phyloP scores from a whole-genome alignment of 2,329 filamentous ascomycete species.

The Byssoonygena ceratinophila region DNA sequence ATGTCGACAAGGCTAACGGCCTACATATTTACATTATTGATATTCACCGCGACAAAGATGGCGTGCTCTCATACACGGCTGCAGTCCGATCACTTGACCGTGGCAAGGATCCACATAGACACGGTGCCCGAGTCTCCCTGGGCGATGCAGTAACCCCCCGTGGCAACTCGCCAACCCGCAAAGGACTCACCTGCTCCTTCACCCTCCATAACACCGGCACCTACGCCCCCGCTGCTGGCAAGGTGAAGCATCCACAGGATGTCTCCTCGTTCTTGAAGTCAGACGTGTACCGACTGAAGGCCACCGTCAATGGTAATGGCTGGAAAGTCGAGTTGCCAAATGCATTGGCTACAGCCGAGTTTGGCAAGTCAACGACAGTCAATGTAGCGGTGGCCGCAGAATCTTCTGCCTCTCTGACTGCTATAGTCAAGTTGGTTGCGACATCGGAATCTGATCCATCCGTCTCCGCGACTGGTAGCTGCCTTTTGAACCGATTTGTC shows the following conservation, averaged over 20 bases:
- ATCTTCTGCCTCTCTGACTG: not conserved
- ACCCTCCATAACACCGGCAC: slow-evolving; percentile 15
- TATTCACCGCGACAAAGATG: slow-evolving; percentile 14
- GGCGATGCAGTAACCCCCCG: slow-evolving; percentile 2
- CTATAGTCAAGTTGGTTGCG: slow-evolving; percentile 12
- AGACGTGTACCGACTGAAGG: slow-evolving; percentile 18
- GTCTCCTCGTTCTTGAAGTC: slow-evolving; percentile 14
- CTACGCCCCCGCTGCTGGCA: slow-evolving; percentile 8
- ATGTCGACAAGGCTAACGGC: slow-evolving; percentile 16
- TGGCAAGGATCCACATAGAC: slow-evolving; percentile 13
- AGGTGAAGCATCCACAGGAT: slow-evolving; percentile 14
- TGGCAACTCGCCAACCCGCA: slow-evolving; percentile 10
- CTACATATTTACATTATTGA: slow-evolving; percentile 18
- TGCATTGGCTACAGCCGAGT: slow-evolving; percentile 13
- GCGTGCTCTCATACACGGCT: slow-evolving; percentile 16
- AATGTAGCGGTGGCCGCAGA: slow-evolving; percentile 16
- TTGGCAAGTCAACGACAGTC: slow-evolving; percentile 14
- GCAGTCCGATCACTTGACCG: slow-evolving; percentile 13
- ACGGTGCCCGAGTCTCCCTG: slow-evolving; percentile 3
- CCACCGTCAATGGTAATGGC: slow-evolving; percentile 14
- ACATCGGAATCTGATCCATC: slow-evolving; percentile 17
- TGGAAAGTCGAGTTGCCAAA: slow-evolving; percentile 18
- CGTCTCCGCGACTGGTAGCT: slow-evolving; percentile 10
- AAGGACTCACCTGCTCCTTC: slow-evolving; percentile 17
- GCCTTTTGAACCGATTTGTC: slow-evolving; percentile 11